These are phyloP conservation scores for Microdochium trichocladiopsis DNA, from an alignment of 2,329 filamentous ascomycete species.

Conservation along the genomic window DNA sequence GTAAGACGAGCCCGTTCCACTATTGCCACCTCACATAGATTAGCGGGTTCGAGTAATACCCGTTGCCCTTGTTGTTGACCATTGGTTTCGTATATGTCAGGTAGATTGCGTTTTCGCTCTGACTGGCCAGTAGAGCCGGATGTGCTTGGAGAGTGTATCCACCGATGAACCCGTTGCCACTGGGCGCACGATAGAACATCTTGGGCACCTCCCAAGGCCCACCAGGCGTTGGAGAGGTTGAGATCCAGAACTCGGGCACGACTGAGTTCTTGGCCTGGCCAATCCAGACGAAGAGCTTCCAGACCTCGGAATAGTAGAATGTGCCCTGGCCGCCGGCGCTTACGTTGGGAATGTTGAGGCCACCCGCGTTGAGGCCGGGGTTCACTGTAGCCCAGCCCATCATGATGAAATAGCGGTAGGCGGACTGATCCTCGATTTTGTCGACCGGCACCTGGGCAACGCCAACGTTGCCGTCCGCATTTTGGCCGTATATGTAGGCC, in stretches of 20 bases:
- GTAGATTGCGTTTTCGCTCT: slow-evolving; percentile 9
- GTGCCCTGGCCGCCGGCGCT: slow-evolving; percentile 7
- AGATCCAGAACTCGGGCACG: slow-evolving; percentile 11
- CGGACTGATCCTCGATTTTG: slow-evolving; percentile 10
- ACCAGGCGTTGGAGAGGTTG: slow-evolving; percentile 9
- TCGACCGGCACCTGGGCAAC: slow-evolving; percentile 10
- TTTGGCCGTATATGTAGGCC: slow-evolving; percentile 12
- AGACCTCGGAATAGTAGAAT: slow-evolving; percentile 9
- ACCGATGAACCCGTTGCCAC: slow-evolving; percentile 5
- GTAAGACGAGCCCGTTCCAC: no score
- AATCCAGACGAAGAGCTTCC: slow-evolving; percentile 12
- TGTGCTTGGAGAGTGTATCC: slow-evolving; percentile 11
- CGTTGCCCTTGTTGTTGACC: neutral
- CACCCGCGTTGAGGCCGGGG: slow-evolving; percentile 5
- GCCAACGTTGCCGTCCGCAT: slow-evolving; percentile 3
- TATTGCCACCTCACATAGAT: neutral
- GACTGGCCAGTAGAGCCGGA: slow-evolving; percentile 6
- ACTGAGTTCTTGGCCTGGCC: slow-evolving; percentile 4
- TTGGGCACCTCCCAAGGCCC: slow-evolving; percentile 9
- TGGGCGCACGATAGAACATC: slow-evolving; percentile 8
- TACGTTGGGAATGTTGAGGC: neutral
- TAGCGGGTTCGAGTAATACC: neutral
- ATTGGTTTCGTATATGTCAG: slow-evolving; percentile 9
- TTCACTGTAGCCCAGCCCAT: slow-evolving; percentile 4
- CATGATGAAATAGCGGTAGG: slow-evolving; percentile 11